Base-by-base conservation (phyloP, 176 grass and related monocot genomes). In the bread wheat (Triticum aestivum) region DNA sequence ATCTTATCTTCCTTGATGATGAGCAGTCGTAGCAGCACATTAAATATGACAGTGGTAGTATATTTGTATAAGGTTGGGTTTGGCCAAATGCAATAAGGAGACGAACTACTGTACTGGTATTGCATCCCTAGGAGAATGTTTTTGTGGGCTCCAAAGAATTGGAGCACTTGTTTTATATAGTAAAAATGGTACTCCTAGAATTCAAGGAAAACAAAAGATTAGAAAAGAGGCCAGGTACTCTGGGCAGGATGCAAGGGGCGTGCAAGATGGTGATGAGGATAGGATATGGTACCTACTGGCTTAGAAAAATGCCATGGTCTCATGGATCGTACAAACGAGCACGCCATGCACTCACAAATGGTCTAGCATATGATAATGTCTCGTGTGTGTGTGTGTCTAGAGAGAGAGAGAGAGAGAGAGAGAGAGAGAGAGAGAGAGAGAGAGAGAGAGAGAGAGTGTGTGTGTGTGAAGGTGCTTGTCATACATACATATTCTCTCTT, bases 311-410 rank as follows among this genome's bases (percentile, higher is more conserved):
- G 23, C 2, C 65, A 69, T 47, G 44, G 44, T 13, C 44, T 47
- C 44, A 47, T 70, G 38, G 61, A 9, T 84, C 79, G 89, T 85
- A 85, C 82, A 62, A 56, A 85, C 81, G 65, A 34, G 64, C 76
- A 52, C 69, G 86, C 63, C 9, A 65, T 61, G 61, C 77, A 85
- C 83, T 66, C 61, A 17, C 5, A 51, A 4, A 91, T 70, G 77
- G 62, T 70, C 82, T 80, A 85, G 42, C 89, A 91, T 88, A 66
- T 85, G 89, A 88, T 91, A 91, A 91, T 88, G 64, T 88, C 64
- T 52, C 77, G 76, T 81, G 44, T 47, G 44, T 80, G 44, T 80
- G 32, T 35, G 29, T 30, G 29, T 30, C 29, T 30, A 3, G 13
- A 3, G 11, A 51, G 13, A 51, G 49, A 17, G 49, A 17, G 49